A percentile compares a stretch with the other conserved stretches of the same genome.
These are phyloP conservation scores for Polychaeton citri DNA, from an alignment of 2,329 filamentous ascomycete genomes.

Conservation along the genomic window DNA sequence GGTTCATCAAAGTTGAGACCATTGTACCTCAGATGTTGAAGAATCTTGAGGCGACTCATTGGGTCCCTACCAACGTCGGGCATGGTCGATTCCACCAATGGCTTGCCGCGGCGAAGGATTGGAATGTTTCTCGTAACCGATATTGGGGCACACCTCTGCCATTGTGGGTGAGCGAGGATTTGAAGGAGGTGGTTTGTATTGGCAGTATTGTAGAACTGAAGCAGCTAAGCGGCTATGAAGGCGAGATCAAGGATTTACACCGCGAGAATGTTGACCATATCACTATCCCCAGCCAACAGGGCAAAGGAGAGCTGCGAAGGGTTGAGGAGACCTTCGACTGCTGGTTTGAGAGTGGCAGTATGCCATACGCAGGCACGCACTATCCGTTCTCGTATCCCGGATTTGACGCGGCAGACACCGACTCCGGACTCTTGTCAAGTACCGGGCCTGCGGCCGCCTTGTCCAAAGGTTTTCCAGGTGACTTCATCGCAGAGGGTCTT, in stretches of 20 bases:
- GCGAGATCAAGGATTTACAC: conserved; percentile 74
- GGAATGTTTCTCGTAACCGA: conserved; percentile 87
- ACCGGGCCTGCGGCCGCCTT: conserved; percentile 41
- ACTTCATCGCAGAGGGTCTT: conserved; percentile 87
- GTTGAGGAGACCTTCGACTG: conserved; percentile 89
- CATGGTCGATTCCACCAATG: conserved; percentile 83
- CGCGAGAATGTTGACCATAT: conserved; percentile 88
- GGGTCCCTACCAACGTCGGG: conserved; percentile 84
- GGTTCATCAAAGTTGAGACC: conserved; percentile 82
- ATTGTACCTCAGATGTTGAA: conserved; percentile 81
- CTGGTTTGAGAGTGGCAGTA: conserved; percentile 93
- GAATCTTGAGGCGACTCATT: conserved; percentile 79
- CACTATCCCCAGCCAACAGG: conserved; percentile 80
- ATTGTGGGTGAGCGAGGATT: conserved; percentile 81
- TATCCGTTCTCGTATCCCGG: conserved; percentile 87
- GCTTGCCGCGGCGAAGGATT: conserved; percentile 84
- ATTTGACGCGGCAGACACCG: conserved; percentile 16
- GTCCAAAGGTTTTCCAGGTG: conserved; percentile 68
- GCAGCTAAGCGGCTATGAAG: conserved; percentile 72
- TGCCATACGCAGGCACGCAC: conserved; percentile 85
- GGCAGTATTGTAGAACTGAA: conserved; percentile 76
- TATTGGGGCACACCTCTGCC: conserved; percentile 95
- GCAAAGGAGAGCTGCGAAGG: conserved; percentile 69
- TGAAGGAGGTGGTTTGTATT: conserved; percentile 73
- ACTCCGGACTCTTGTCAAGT: conserved; percentile 14